A percentile compares a stretch with the other conserved stretches of the same genome.
Evolutionary conservation across 2,329 filamentous ascomycete species (phyloP).

Genomic region (Monosporascus cannonballus): DNA sequence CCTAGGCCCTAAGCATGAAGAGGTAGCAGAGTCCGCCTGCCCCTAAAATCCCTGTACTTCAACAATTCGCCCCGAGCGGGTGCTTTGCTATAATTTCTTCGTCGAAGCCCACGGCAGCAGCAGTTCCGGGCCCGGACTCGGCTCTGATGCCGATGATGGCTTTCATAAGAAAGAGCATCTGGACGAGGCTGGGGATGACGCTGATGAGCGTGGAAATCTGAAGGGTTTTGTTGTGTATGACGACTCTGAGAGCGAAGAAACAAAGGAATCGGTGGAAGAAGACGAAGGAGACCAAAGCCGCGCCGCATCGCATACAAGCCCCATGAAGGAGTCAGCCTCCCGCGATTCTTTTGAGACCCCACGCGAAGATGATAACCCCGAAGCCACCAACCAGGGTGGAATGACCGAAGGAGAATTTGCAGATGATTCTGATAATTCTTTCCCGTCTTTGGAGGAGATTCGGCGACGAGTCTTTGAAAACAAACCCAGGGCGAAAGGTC

Average conservation of each 20-base stretch:
- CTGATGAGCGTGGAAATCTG: constrained; percentile 13
- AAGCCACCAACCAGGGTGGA: constrained; percentile 1
- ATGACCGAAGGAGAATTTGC: background rate
- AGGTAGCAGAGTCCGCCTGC: background rate
- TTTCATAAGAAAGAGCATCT: background rate
- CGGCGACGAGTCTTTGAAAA: constrained; percentile 1
- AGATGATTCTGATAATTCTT: constrained; percentile 9
- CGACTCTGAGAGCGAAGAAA: constrained; percentile 8
- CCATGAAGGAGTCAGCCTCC: too few relatives aligned
- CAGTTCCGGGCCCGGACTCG: constrained; percentile 1
- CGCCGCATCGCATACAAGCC: background rate
- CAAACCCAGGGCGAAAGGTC: background rate
- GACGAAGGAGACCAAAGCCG: constrained; percentile 1
- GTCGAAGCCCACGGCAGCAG: constrained; percentile 11
- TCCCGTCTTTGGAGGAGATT: constrained; percentile 5
- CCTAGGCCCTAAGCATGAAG: constrained; percentile 1
- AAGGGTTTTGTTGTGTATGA: constrained; percentile 17
- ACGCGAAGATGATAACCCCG: constrained; percentile 1
- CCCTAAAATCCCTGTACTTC: constrained; percentile 9
- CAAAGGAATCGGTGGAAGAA: background rate
- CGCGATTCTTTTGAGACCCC: background rate
- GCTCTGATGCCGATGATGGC: constrained; percentile 10
- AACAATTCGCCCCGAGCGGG: constrained; percentile 11
- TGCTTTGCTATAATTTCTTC: constrained; percentile 20
- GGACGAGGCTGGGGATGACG: background rate